Conservation (phyloP, 192 early-diverging fungal species). For the Glomus cerebriforme region DNA sequence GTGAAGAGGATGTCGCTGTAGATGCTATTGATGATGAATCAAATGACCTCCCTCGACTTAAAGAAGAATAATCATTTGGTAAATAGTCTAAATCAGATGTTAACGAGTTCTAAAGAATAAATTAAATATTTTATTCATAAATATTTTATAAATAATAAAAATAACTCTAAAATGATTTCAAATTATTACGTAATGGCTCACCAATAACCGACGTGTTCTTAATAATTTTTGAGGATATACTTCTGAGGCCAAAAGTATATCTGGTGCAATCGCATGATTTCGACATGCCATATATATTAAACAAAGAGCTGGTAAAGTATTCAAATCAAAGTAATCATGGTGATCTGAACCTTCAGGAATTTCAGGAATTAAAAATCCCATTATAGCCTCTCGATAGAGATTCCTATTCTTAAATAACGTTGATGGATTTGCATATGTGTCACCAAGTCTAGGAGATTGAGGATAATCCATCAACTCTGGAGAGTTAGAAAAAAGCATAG, state of each 20-base stretch:
- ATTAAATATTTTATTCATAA: neutral
- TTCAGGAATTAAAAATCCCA: slow-evolving; percentile 35
- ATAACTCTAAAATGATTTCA: neutral
- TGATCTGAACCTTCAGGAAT: neutral
- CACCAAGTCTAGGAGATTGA: neutral
- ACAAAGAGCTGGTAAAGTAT: slow-evolving; percentile 40
- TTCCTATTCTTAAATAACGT: slow-evolving; percentile 29
- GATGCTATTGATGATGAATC: slow-evolving; percentile 31
- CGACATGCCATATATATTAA: slow-evolving; percentile 42
- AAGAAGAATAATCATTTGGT: slow-evolving; percentile 22
- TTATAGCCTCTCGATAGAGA: slow-evolving; percentile 40
- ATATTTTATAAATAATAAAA: neutral
- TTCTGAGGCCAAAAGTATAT: slow-evolving; percentile 42
- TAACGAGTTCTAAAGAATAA: slow-evolving; percentile 36
- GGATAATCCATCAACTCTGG: slow-evolving; percentile 12
- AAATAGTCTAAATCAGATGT: slow-evolving; percentile 27
- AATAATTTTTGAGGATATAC: slow-evolving; percentile 46
- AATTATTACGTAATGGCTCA: neutral
- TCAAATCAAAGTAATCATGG: slow-evolving; percentile 30
- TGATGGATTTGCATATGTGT: neutral
- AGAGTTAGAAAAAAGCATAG: slow-evolving; percentile 40
- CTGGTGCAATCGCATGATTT: slow-evolving; percentile 38
- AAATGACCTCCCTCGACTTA: neutral
- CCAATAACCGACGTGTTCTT: slow-evolving; percentile 39
- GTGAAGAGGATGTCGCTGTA: neutral